These are phyloP conservation scores for Arxiozyma slooffiae DNA, from an alignment of 1,139 yeast species.

Conservation along the genomic window DNA sequence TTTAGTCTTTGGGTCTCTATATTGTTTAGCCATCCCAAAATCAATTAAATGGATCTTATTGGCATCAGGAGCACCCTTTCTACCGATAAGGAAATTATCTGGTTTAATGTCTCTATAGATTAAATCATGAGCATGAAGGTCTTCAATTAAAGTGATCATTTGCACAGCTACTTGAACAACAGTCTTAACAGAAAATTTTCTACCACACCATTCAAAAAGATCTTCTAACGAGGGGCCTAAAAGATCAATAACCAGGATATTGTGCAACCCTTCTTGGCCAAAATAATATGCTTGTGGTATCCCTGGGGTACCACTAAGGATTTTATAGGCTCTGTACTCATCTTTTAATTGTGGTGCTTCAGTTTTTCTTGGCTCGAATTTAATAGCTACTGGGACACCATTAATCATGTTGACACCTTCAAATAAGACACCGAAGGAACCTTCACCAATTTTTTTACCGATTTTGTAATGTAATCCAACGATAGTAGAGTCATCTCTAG, in stretches of 20 bases:
- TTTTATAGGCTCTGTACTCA: slow-evolving; percentile 65
- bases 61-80: slow-evolving; percentile 54
- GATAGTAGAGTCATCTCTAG: slow-evolving; percentile 34
- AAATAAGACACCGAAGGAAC: slow-evolving; percentile 73
- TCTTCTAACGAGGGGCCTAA: slow-evolving; percentile 73
- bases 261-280: slow-evolving; percentile 74
- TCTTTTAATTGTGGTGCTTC: slow-evolving; percentile 76
- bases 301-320: slow-evolving; percentile 50
- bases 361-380: slow-evolving; percentile 68
- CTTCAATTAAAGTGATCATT: slow-evolving; percentile 59
- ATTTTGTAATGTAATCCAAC: slow-evolving; percentile 74
- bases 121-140: slow-evolving; percentile 57
- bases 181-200: slow-evolving; percentile 58
- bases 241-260: slow-evolving; percentile 61
- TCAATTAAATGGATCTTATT: slow-evolving; percentile 89
- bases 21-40: slow-evolving; percentile 93
- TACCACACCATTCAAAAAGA: slow-evolving; percentile 73
- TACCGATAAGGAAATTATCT: slow-evolving; percentile 93
- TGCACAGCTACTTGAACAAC: slow-evolving; percentile 68
- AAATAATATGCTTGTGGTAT: slow-evolving; percentile 69
- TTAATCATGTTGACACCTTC: slow-evolving; percentile 72
- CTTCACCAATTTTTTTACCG: slow-evolving; percentile 78
- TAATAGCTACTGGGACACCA: slow-evolving; percentile 68
- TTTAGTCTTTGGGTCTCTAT: slow-evolving; percentile 90
- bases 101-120: slow-evolving; percentile 80